A percentile compares a stretch with the other conserved stretches of the same genome.
phyloP scores from a whole-genome alignment of 306 rosid species.

The Betula pendula region DNA sequence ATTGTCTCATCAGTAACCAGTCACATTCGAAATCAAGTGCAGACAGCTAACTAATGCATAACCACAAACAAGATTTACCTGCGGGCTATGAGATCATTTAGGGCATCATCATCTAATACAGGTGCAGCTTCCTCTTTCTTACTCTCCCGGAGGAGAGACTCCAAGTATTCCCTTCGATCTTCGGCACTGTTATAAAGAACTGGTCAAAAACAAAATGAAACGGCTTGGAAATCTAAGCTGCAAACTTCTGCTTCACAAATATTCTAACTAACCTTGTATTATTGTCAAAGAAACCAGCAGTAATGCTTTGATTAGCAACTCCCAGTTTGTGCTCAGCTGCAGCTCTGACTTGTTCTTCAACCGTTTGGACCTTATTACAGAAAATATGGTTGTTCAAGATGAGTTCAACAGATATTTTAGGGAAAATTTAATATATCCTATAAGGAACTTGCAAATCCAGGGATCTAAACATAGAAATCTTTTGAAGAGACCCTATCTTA shows the following conservation, averaged over 20 bases:
- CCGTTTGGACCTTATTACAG: conserved; percentile 85
- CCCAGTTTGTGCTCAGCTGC: conserved; percentile 99
- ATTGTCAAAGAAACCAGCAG: conserved; percentile 99
- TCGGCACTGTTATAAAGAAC: conserved; percentile 75
- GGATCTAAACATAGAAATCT: not conserved
- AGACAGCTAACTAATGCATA: conserved; percentile 25
- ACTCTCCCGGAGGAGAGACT: conserved; percentile 90
- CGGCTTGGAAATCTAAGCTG: conserved; percentile 16
- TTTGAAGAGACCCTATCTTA: not conserved
- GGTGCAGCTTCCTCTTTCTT: conserved; percentile 99
- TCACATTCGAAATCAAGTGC: conserved; percentile 1
- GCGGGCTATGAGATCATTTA: conserved; percentile 95
- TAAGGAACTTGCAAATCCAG: not conserved
- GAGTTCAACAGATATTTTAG: conserved; percentile 20
- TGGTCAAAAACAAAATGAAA: conserved; percentile 24
- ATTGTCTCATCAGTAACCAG: conserved; percentile 22
- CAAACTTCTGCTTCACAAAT: conserved; percentile 23
- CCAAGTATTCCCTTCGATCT: conserved; percentile 98
- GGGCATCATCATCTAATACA: conserved; percentile 92
- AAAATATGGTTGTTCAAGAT: conserved; percentile 14
- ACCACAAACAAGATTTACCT: conserved; percentile 48
- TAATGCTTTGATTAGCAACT: conserved; percentile 98
- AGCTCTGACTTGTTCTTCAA: conserved; percentile 99
- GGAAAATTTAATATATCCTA: not conserved
- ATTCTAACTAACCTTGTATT: conserved; percentile 72